Evolutionary conservation across 495 filamentous ascomycete species (phyloP).

Genomic region (Evansstolkia leycettana): DNA sequence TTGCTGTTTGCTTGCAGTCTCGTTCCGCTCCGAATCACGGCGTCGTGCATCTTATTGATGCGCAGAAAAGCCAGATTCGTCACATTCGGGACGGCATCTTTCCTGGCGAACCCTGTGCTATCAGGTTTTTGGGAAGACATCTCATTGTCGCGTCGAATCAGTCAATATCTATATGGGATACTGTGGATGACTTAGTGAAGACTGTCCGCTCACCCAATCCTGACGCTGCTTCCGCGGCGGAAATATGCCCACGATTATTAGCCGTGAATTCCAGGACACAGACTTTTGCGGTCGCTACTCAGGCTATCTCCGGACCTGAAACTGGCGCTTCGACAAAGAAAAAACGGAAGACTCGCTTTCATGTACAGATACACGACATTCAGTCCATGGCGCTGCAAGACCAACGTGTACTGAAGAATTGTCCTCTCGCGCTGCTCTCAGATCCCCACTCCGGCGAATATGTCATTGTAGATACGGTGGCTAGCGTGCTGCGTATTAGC

Average conservation of each 20-base stretch:
- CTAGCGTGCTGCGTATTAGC: conserved; percentile 35
- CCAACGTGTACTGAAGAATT: conserved; percentile 13
- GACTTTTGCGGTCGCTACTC: conserved; percentile 22
- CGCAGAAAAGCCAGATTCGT: conserved; percentile 17
- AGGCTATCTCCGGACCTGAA: too few species aligned
- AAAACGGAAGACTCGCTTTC: conserved; percentile 10
- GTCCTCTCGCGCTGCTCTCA: conserved; percentile 24
- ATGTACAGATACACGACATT: conserved; percentile 27
- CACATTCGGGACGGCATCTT: conserved; percentile 21
- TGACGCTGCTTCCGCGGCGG: background rate
- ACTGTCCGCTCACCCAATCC: conserved; percentile 10
- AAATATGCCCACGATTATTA: conserved; percentile 11
- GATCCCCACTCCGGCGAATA: conserved; percentile 43
- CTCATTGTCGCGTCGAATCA: conserved; percentile 24
- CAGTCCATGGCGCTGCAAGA: conserved; percentile 16
- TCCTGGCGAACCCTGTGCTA: conserved; percentile 17
- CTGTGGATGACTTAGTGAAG: conserved; percentile 26
- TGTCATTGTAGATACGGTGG: conserved; percentile 34
- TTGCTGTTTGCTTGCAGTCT: conserved; percentile 46
- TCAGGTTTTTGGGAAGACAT: conserved; percentile 21
- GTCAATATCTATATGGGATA: conserved; percentile 31
- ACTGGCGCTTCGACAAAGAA: conserved; percentile 10
- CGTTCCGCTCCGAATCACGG: conserved; percentile 11
- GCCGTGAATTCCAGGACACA: conserved; percentile 24
- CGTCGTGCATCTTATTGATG: conserved; percentile 24